These are phyloP conservation scores for Globisporangium viniferum DNA, from an alignment of 352 stramenopile species.

Conservation along the genomic window DNA sequence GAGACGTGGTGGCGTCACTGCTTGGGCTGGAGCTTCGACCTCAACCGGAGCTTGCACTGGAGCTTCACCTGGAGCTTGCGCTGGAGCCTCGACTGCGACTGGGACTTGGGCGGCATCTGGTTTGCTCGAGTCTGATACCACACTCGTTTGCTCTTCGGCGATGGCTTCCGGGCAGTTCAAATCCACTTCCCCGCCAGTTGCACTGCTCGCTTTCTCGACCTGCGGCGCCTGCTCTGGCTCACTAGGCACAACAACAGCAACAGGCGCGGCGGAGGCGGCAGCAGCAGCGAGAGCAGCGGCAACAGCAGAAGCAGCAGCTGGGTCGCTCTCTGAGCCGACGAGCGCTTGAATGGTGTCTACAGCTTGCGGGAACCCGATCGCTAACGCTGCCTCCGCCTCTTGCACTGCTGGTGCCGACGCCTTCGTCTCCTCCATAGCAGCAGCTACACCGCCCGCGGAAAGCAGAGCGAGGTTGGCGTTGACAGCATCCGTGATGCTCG, in stretches of 20 bases:
- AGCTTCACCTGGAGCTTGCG: neutral
- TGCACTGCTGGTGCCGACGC: neutral
- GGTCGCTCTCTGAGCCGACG: neutral
- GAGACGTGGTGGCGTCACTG: neutral
- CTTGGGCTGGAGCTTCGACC: neutral
- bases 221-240: constrained; percentile 14
- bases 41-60: neutral
- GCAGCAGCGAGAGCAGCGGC: constrained; percentile 9
- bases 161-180: constrained; percentile 40
- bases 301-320: constrained; percentile 11
- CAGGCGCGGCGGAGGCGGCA: constrained; percentile 16
- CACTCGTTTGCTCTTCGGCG: constrained; percentile 34
- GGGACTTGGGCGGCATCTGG: neutral
- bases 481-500: constrained; percentile 7
- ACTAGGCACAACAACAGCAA: constrained; percentile 15
- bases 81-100: neutral
- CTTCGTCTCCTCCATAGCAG: neutral
- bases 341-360: constrained; percentile 15
- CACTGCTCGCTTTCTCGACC: constrained; percentile 15
- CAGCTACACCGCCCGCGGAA: neutral
- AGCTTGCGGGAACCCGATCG: constrained; percentile 11
- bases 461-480: constrained; percentile 4
- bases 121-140: constrained; percentile 20
- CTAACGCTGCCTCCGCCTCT: constrained; percentile 7
- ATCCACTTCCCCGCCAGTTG: constrained; percentile 13